These are phyloP conservation scores for Malus domestica DNA, from an alignment of 306 rosid species.

Conservation along the genomic window ASM211411v1 NC_041797.1:692501-693000, in stretches of 20 bases:
- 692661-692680: slow-evolving; percentile 46
- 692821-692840: not conserved
- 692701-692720: slow-evolving; percentile 50
- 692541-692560: not conserved
- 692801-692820: not conserved
- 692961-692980: slow-evolving; percentile 80
- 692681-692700: slow-evolving; percentile 58
- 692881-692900: not conserved
- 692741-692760: slow-evolving; percentile 54
- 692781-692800: not conserved
- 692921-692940: not conserved
- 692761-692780: slow-evolving; percentile 45
- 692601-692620: not conserved
- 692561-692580: not conserved
- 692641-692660: slow-evolving; percentile 15
- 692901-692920: not conserved
- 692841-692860: not conserved
- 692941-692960: not conserved
- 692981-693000: slow-evolving; percentile 66
- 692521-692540: not conserved
- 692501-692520: not conserved
- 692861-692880: not conserved
- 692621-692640: not conserved
- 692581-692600: too few relatives aligned
- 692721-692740: slow-evolving; percentile 43